Base-by-base conservation (phyloP, 108 stramenopile genomes). In the Cyclotella choctawhatcheeana region DNA sequence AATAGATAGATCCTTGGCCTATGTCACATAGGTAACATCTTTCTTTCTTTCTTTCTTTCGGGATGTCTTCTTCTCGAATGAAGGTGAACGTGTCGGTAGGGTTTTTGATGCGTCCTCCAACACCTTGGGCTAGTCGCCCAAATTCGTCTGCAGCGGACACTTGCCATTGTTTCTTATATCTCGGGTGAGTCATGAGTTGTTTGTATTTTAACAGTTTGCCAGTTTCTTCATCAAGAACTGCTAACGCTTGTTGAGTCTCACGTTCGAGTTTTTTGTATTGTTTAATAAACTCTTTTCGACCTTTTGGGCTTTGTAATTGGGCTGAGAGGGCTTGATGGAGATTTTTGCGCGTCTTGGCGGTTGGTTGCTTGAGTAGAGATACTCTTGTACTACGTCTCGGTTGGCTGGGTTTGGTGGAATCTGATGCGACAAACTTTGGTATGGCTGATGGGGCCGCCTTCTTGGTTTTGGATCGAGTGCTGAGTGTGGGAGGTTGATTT, bases 11-110 rank as follows among this genome's bases (percentile, higher is more conserved):
- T n/a, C n/a, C n/a, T n/a, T n/a, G n/a, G n/a, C n/a, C n/a, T n/a
- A n/a, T n/a, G n/a, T n/a, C n/a, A n/a, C n/a, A n/a, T n/a, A 74
- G 25, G 82, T 73, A 34, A 79, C 58, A 34, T 66, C 65, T 20
- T 56, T 74, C 17, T 10, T 3, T 31, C 17, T 10, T 3, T 31
- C 52, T 18, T 2, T 74, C 51, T 54, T 25, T 30, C 3, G 64
- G 63, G 3, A 74, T 34, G 3, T 74, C 51, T 7, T 53, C 3
- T 35, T 65, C 24, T 20, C 6, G 5, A 13, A 83, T 79, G 60
- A 83, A 86, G 4, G 54, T 1, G 30, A 83, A 68, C 25, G 78
- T 82, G 68, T 85, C 72, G 71, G 76, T 65, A 26, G 29, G 21
- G 30, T 50, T 67, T 33, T 67, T 50, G 25, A 47, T 67, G 0